A percentile compares a stretch with the other conserved stretches of the same genome.
These are phyloP conservation scores for Curvularia hawaiiensis DNA, from an alignment of 2,329 filamentous ascomycete genomes.

Conservation along the genomic window DNA sequence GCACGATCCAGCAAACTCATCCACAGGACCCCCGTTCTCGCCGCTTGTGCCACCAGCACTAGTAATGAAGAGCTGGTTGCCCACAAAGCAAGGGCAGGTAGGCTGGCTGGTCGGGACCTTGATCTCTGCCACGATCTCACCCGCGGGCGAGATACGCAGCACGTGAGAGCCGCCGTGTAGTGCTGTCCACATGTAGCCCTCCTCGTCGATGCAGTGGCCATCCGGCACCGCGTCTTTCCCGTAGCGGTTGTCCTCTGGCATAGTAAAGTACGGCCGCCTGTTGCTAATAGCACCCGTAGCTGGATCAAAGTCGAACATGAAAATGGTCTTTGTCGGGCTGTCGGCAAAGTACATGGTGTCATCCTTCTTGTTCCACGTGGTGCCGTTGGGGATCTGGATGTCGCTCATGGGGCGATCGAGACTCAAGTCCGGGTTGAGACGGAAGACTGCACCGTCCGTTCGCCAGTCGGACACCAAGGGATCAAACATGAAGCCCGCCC, in stretches of 20 bases:
- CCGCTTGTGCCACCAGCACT: constrained; percentile 59
- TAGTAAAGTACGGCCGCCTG: constrained; percentile 73
- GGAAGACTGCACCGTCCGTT: constrained; percentile 71
- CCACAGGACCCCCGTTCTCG: constrained; percentile 66
- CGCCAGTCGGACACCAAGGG: constrained; percentile 64
- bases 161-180: constrained; percentile 81
- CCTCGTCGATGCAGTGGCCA: constrained; percentile 80
- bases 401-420: constrained; percentile 64
- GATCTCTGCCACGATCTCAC: constrained; percentile 75
- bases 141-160: constrained; percentile 72
- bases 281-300: constrained; percentile 69
- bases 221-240: constrained; percentile 67
- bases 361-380: constrained; percentile 76
- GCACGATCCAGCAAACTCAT: constrained; percentile 69
- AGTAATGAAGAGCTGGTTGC: constrained; percentile 77
- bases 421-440: constrained; percentile 67
- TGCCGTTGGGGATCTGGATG: constrained; percentile 82
- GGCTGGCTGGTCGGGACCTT: constrained; percentile 77
- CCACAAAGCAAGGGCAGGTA: constrained; percentile 82
- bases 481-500: constrained; percentile 87
- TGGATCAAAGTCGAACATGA: constrained; percentile 73
- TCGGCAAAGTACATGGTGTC: constrained; percentile 84
- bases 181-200: constrained; percentile 88
- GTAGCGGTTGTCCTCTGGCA: constrained; percentile 59
- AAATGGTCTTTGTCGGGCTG: constrained; percentile 72